Percentiles rank a stretch among this genome's conserved stretches.
phyloP scores from a whole-genome alignment of 2,329 filamentous ascomycete species.

The Fusarium kyushuense region DNA sequence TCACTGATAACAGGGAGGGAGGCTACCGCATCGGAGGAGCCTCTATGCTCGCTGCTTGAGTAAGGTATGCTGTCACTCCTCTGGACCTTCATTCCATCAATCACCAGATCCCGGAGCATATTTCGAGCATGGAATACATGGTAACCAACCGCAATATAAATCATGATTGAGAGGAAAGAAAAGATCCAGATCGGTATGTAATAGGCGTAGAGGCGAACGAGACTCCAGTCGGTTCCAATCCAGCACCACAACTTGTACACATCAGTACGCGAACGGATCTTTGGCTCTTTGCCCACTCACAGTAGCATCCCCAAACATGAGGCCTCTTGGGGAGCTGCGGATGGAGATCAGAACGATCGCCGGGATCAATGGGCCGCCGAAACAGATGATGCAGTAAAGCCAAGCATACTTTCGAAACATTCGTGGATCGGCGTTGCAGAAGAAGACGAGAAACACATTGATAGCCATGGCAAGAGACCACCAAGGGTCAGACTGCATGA shows the following conservation, averaged over 20 bases:
- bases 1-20: not conserved
- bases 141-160: slow-evolving; percentile 69
- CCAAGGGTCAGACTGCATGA: slow-evolving; percentile 80
- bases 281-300: slow-evolving; percentile 52
- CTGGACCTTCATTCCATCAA: slow-evolving; percentile 42
- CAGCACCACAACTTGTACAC: slow-evolving; percentile 68
- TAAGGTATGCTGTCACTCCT: slow-evolving; percentile 36
- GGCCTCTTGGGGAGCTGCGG: slow-evolving; percentile 52
- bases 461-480: slow-evolving; percentile 86
- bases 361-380: slow-evolving; percentile 76
- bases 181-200: slow-evolving; percentile 72
- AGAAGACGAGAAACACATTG: slow-evolving; percentile 80
- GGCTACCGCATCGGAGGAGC: slow-evolving; percentile 53
- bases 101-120: slow-evolving; percentile 61
- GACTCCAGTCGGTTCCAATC: slow-evolving; percentile 66
- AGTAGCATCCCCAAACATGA: slow-evolving; percentile 67
- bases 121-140: slow-evolving; percentile 71
- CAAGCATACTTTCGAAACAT: slow-evolving; percentile 77
- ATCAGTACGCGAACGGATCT: slow-evolving; percentile 16
- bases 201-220: slow-evolving; percentile 69
- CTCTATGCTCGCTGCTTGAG: slow-evolving; percentile 47
- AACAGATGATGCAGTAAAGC: slow-evolving; percentile 76
- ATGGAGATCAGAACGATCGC: slow-evolving; percentile 75
- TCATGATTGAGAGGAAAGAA: slow-evolving; percentile 65
- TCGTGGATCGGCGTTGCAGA: slow-evolving; percentile 67